Evolutionary conservation across 208 protist species (phyloP).

Genomic region (Trypanosoma grayi): DNA sequence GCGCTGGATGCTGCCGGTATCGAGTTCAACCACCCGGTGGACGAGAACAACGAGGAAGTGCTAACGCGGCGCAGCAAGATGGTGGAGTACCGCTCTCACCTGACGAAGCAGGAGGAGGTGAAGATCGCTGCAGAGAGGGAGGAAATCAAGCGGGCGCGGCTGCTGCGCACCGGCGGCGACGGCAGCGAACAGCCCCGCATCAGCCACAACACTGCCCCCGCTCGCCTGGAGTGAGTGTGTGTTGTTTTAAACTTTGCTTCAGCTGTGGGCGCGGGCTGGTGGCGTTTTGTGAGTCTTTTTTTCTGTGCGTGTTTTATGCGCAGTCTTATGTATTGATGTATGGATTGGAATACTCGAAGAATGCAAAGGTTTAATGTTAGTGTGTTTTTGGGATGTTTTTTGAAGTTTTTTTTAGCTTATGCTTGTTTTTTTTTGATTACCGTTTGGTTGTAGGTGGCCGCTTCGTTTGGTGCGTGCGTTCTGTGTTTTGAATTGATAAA

Average conservation of each 20-base stretch:
- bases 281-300: constrained; percentile 11
- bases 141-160: constrained; percentile 65
- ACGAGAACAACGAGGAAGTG: constrained; percentile 63
- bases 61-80: constrained; percentile 81
- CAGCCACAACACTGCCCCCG: constrained; percentile 23
- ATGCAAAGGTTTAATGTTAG: constrained; percentile 3
- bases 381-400: neutral
- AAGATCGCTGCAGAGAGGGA: constrained; percentile 76
- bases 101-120: constrained; percentile 79
- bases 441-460: neutral
- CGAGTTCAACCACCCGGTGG: constrained; percentile 68
- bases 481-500: neutral
- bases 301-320: neutral
- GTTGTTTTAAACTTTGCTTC: neutral
- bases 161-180: constrained; percentile 34
- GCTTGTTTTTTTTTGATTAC: neutral
- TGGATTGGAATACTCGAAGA: too few relatives aligned
- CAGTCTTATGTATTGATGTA: constrained; percentile 2
- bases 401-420: neutral
- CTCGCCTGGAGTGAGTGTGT: constrained; percentile 19
- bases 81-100: constrained; percentile 76
- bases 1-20: constrained; percentile 63
- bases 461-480: too few relatives aligned
- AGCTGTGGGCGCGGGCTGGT: neutral
- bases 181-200: constrained; percentile 21